Evolutionary conservation across 495 filamentous ascomycete species (phyloP).

Genomic region (Friedmanniomyces simplex): DNA sequence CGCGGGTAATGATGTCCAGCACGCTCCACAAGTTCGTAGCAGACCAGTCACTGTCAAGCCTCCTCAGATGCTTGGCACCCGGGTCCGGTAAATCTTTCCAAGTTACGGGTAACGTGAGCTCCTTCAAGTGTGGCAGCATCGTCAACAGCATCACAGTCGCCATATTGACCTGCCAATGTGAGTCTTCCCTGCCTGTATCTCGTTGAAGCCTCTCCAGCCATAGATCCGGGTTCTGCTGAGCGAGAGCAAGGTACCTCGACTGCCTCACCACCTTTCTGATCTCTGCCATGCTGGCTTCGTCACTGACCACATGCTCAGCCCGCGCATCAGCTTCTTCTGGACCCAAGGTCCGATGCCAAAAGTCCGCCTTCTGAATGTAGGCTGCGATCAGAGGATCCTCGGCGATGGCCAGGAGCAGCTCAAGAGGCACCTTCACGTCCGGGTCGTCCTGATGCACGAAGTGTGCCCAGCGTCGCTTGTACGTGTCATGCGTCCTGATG

Average conservation of each 20-base stretch:
- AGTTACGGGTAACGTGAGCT: background rate
- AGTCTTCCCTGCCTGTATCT: too few species aligned
- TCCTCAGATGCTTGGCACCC: too few species aligned
- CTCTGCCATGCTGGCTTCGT: background rate
- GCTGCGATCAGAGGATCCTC: constrained; percentile 30
- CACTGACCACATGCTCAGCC: background rate
- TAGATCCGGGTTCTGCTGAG: background rate
- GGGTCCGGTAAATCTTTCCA: background rate
- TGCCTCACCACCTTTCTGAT: background rate
- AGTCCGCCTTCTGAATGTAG: constrained; percentile 21
- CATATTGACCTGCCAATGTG: background rate
- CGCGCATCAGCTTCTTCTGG: background rate
- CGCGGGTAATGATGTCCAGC: background rate
- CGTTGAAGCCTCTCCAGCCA: background rate
- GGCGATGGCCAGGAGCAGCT: constrained; percentile 29
- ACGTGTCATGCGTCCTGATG: constrained; percentile 28
- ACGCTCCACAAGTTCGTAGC: background rate
- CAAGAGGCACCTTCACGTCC: constrained; percentile 12
- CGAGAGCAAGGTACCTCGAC: background rate
- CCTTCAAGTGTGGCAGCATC: background rate
- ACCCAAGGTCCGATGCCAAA: background rate
- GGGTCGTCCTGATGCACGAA: constrained; percentile 7
- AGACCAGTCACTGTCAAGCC: background rate
- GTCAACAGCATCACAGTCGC: background rate
- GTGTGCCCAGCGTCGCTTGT: background rate